A percentile compares a stretch with the other conserved stretches of the same genome.
Evolutionary conservation across 78 protist species (phyloP).

Genomic region (Dictyostelium brefeldianum): DNA sequence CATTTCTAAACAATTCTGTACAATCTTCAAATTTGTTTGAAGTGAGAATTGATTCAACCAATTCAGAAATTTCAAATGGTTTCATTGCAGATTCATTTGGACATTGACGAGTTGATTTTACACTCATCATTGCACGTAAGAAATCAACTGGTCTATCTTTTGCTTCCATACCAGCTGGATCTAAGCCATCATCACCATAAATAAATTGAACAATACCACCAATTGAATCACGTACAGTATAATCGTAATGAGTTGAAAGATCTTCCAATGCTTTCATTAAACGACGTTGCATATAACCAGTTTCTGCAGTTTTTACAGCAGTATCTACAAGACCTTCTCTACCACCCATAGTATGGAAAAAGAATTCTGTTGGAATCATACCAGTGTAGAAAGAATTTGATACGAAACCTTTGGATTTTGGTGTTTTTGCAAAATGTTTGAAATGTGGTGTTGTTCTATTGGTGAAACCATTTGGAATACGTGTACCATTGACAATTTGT

Average conservation of each 20-base stretch:
- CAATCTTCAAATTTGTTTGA: not conserved
- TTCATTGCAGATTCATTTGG: not conserved
- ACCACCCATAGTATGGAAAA: slow-evolving; percentile 99
- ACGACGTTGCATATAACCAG: slow-evolving; percentile 99
- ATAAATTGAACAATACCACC: slow-evolving; percentile 87
- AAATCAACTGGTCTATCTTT: slow-evolving; percentile 86
- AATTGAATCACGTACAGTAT: slow-evolving; percentile 93
- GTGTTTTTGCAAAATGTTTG: slow-evolving; percentile 62
- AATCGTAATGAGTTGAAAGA: slow-evolving; percentile 95
- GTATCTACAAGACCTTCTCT: slow-evolving; percentile 99
- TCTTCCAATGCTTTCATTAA: slow-evolving; percentile 97
- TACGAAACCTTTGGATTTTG: slow-evolving; percentile 98
- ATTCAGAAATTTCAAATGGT: slow-evolving; percentile 40
- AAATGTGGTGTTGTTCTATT: slow-evolving; percentile 99
- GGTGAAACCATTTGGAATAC: slow-evolving; percentile 98
- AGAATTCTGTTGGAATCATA: slow-evolving; percentile 97
- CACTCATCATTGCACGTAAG: slow-evolving; percentile 67
- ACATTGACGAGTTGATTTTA: slow-evolving; percentile 21
- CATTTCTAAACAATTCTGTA: slow-evolving; percentile 55
- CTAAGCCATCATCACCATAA: slow-evolving; percentile 99
- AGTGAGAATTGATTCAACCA: not conserved
- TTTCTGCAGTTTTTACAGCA: slow-evolving; percentile 99
- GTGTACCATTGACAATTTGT: slow-evolving; percentile 97
- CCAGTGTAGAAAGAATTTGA: slow-evolving; percentile 98
- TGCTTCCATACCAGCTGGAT: slow-evolving; percentile 92